These are phyloP conservation scores for Laguncularia racemosa DNA, from an alignment of 345 rosid species.

Conservation along the genomic window DNA sequence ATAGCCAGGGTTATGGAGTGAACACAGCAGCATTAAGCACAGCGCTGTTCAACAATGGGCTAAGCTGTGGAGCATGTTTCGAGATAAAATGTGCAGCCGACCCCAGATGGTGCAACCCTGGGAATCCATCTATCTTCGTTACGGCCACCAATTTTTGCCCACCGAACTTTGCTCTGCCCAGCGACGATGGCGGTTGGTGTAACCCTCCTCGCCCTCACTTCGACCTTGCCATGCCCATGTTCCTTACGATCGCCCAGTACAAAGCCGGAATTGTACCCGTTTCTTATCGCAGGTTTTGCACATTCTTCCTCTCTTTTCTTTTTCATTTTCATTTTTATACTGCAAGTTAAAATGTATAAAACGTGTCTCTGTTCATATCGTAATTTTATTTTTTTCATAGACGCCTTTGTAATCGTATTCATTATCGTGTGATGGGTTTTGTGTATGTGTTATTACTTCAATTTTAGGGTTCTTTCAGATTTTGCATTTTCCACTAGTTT, in stretches of 20 bases:
- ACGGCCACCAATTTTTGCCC: constrained; percentile 98
- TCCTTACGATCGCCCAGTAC: constrained; percentile 85
- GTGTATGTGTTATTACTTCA: not conserved
- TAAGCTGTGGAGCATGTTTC: constrained; percentile 91
- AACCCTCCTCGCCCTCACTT: constrained; percentile 98
- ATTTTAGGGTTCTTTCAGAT: too few species aligned
- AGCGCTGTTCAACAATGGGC: constrained; percentile 80
- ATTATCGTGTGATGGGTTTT: too few species aligned
- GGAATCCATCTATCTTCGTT: constrained; percentile 66
- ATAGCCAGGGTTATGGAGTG: constrained; percentile 93
- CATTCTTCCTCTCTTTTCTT: not conserved
- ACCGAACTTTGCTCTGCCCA: constrained; percentile 75
- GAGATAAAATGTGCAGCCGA: constrained; percentile 74
- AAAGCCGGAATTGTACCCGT: constrained; percentile 97
- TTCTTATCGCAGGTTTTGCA: constrained; percentile 57
- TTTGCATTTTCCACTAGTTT: too few species aligned
- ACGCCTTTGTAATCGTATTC: too few species aligned
- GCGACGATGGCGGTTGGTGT: constrained; percentile 98
- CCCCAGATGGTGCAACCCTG: constrained; percentile 77
- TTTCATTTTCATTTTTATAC: too few species aligned
- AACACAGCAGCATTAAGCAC: constrained; percentile 97
- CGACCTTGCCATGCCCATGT: constrained; percentile 99
- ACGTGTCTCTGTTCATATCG: too few species aligned
- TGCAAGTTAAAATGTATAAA: too few species aligned
- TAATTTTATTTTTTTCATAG: too few species aligned